Evolutionary conservation across 257 asterid genomes (phyloP), one percentile per base, ranked within the genome.

Genomic region (Anisodus acutangulus): DNA sequence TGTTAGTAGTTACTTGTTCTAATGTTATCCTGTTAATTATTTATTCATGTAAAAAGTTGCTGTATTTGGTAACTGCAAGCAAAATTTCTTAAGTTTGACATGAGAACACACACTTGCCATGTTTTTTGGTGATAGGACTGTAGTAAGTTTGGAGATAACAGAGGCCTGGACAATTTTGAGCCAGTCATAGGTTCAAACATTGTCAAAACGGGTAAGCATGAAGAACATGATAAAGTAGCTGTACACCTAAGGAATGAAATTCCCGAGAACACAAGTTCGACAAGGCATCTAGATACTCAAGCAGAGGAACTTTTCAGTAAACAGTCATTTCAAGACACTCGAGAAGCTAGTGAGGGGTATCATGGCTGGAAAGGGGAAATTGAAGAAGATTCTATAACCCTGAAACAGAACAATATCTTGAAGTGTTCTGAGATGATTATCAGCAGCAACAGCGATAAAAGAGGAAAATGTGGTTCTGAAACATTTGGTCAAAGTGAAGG

Each of bases 121-220:
- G 15, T 26, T 78, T 68, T 78, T 78, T 31, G 62, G 26, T 78
- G 15, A 35, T 68, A 89, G 93, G 88, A 82, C 81, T 85, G 69
- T 51, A 78, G 39, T 51, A 57, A 49, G 37, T 53, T 54, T 39
- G 47, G 16, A 43, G 59, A 43, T 80, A 19, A 37, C 39, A 66
- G 80, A 71, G 84, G 79, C 60, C 43, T 59, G 58, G 82, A 80
- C 39, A 74, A 78, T 81, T 31, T 79, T 81, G 86, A 84, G 78
- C 62, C 85, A 49, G 15, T 86, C 79, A 57, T 85, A 69, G 79
- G 78, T 80, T 85, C 85, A 72, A 15, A 71, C 10, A 69, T 60
- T 74, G 82, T 59, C 55, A 83, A 82, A 81, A 88, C 87, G 91
- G 84, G 66, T 81, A 78, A 87, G 71, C 80, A 74, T 78, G 90